A percentile compares a stretch with the other conserved stretches of the same genome.
phyloP scores from a whole-genome alignment of 2,329 filamentous ascomycete genomes.

The Neurospora sp. region DNA sequence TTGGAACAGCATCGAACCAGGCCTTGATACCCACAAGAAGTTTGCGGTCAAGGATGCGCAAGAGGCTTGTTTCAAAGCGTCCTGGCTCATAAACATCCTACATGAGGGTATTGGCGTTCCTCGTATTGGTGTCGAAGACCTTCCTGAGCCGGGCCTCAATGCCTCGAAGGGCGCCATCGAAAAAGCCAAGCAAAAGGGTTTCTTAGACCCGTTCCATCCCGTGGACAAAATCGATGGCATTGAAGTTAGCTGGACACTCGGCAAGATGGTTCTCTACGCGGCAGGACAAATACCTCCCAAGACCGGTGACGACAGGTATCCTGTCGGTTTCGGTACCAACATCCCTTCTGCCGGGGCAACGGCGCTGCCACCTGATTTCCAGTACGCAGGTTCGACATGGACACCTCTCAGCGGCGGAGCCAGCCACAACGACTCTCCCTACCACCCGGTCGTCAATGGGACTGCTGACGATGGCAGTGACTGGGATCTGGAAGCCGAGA shows the following conservation, averaged over 20 bases:
- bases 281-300: slow-evolving; percentile 72
- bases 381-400: slow-evolving; percentile 59
- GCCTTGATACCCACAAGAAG: slow-evolving; percentile 50
- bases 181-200: slow-evolving; percentile 62
- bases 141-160: slow-evolving; percentile 46
- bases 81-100: slow-evolving; percentile 93
- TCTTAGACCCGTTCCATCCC: slow-evolving; percentile 78
- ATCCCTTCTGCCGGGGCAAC: slow-evolving; percentile 38
- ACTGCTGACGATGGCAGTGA: slow-evolving; percentile 41
- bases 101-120: slow-evolving; percentile 95
- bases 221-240: slow-evolving; percentile 85
- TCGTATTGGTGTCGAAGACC: slow-evolving; percentile 65
- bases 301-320: slow-evolving; percentile 44
- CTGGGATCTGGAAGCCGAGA: slow-evolving; percentile 41
- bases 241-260: slow-evolving; percentile 94
- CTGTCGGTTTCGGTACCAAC: slow-evolving; percentile 92
- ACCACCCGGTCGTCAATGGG: slow-evolving; percentile 14
- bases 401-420: slow-evolving; percentile 19
- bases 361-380: slow-evolving; percentile 59
- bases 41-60: slow-evolving; percentile 66
- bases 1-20: slow-evolving; percentile 66
- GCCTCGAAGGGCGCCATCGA: slow-evolving; percentile 61
- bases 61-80: slow-evolving; percentile 94
- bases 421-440: not conserved
- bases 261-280: slow-evolving; percentile 93